Conservation (phyloP, 2,329 filamentous ascomycete species). For the Pleomassaria siparia region DNA sequence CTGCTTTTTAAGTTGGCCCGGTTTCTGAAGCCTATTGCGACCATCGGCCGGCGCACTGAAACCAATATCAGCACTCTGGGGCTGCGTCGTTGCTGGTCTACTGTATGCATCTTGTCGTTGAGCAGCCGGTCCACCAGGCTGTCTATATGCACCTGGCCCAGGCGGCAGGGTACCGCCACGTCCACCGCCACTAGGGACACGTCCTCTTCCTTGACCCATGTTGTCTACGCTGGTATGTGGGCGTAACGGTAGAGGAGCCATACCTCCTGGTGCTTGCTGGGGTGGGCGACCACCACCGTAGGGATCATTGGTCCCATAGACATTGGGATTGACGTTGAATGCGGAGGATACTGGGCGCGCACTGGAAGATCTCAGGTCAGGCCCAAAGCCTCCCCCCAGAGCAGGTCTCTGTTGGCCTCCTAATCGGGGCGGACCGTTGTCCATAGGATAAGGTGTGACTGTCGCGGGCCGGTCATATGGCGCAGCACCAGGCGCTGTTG, state of each 20-base stretch:
- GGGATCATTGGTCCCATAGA: conserved; percentile 36
- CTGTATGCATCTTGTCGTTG: conserved; percentile 36
- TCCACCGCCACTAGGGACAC: conserved; percentile 29
- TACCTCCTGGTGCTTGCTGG: conserved; percentile 26
- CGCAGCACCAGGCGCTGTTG: conserved; percentile 19
- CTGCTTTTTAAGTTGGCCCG: conserved; percentile 34
- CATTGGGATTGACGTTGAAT: conserved; percentile 54
- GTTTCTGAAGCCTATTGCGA: conserved; percentile 47
- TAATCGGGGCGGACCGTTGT: conserved; percentile 60
- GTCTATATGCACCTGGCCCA: conserved; percentile 39
- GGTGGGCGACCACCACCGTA: conserved; percentile 34
- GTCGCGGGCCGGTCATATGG: conserved; percentile 52
- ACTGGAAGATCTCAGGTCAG: conserved; percentile 54
- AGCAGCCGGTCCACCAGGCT: conserved; percentile 42
- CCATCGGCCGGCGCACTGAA: conserved; percentile 49
- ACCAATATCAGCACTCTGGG: conserved; percentile 41
- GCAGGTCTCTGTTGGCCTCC: conserved; percentile 22
- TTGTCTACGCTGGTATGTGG: conserved; percentile 41
- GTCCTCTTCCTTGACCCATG: conserved; percentile 37
- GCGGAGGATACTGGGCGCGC: conserved; percentile 51
- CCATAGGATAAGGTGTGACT: conserved; percentile 70
- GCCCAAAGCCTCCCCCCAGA: conserved; percentile 45
- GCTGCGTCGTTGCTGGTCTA: conserved; percentile 44
- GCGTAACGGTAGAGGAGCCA: conserved; percentile 37
- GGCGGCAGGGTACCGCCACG: conserved; percentile 27